Evolutionary conservation across 192 early-diverging fungal species (phyloP).

Genomic region (Chytriomyces hyalinus): DNA sequence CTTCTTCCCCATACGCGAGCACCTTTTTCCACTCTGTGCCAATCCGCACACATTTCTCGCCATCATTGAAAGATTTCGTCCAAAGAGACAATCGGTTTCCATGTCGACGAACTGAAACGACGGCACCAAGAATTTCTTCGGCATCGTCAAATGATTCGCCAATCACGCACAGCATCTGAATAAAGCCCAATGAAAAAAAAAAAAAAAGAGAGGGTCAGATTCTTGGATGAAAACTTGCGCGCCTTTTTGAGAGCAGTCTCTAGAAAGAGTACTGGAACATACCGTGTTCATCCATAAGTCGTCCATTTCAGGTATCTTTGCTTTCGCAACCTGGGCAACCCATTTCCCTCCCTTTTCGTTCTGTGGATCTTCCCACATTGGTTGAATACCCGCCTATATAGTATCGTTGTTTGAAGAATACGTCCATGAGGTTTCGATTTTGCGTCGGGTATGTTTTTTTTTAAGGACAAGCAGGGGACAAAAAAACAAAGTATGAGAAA

Average conservation of each 20-base stretch:
- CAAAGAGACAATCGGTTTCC: constrained; percentile 84
- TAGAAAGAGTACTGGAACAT: too few relatives aligned
- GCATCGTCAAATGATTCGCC: constrained; percentile 25
- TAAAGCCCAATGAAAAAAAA: too few relatives aligned
- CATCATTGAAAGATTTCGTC: constrained; percentile 42
- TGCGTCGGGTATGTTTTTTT: too few relatives aligned
- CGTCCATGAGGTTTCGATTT: too few relatives aligned
- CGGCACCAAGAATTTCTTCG: background rate
- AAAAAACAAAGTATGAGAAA: too few relatives aligned
- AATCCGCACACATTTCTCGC: constrained; percentile 16
- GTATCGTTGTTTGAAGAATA: too few relatives aligned
- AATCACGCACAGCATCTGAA: background rate
- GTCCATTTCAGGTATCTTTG: constrained; percentile 78
- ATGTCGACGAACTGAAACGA: constrained; percentile 49
- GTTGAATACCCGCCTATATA: constrained; percentile 71
- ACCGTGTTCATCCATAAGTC: constrained; percentile 85
- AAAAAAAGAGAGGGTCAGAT: too few relatives aligned
- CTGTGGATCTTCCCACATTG: constrained; percentile 92
- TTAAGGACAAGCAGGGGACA: too few relatives aligned
- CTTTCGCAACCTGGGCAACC: constrained; percentile 68
- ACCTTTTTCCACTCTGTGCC: constrained; percentile 45
- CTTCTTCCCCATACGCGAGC: constrained; percentile 30
- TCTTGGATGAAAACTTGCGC: too few relatives aligned
- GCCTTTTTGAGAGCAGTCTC: too few relatives aligned
- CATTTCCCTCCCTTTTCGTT: constrained; percentile 94